These are phyloP conservation scores for Boletus bicolor DNA, from an alignment of 768 basidiomycete genomes.

Conservation along the genomic window DNA sequence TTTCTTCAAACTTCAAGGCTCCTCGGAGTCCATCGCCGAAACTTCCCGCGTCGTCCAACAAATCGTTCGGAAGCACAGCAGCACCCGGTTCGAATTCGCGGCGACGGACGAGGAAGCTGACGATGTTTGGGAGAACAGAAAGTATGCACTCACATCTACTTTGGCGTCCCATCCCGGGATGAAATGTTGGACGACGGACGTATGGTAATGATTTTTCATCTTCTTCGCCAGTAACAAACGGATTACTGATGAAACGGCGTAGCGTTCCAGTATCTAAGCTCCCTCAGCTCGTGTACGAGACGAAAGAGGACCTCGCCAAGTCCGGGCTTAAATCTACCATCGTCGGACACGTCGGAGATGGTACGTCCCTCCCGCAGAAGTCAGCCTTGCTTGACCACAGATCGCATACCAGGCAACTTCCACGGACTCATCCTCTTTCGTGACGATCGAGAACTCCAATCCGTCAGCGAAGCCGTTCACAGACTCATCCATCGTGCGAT, in stretches of 20 bases:
- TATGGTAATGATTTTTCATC: slow-evolving; percentile 53
- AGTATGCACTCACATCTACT: slow-evolving; percentile 75
- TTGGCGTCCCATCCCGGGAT: slow-evolving; percentile 60
- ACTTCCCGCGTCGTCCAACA: slow-evolving; percentile 56
- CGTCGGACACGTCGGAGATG: slow-evolving; percentile 80
- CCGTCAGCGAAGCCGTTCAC: slow-evolving; percentile 59
- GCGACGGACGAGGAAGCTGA: slow-evolving; percentile 71
- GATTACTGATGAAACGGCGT: neutral
- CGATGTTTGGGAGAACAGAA: slow-evolving; percentile 80
- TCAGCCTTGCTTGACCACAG: neutral
- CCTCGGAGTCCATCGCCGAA: slow-evolving; percentile 52
- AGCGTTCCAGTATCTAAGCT: slow-evolving; percentile 71
- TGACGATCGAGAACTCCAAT: slow-evolving; percentile 54
- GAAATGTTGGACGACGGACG: slow-evolving; percentile 84
- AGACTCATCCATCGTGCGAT: slow-evolving; percentile 71
- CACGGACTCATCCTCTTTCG: slow-evolving; percentile 54
- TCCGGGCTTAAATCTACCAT: slow-evolving; percentile 63
- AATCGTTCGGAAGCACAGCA: slow-evolving; percentile 67
- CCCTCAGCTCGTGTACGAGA: slow-evolving; percentile 70
- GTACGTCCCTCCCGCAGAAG: slow-evolving; percentile 40
- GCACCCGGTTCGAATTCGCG: slow-evolving; percentile 69
- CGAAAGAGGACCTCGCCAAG: slow-evolving; percentile 68
- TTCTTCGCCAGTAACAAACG: neutral
- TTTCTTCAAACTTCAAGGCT: slow-evolving; percentile 91
- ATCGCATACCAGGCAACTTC: slow-evolving; percentile 38